Conservation (phyloP, 208 protist genomes). For the Trypanosoma caninum region DNA sequence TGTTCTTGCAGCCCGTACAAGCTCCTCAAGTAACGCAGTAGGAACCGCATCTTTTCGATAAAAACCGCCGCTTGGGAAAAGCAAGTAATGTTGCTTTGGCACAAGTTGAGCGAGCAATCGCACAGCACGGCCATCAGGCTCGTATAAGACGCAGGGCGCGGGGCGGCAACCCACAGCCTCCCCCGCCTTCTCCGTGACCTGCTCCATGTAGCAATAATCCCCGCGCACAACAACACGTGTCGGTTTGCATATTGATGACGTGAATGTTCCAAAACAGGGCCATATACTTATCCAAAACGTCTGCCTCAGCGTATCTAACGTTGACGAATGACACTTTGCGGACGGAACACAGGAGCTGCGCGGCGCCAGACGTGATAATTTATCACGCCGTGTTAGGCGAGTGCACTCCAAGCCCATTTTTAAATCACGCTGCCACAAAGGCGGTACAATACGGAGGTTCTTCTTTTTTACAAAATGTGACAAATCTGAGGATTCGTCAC, state of each 20-base stretch:
- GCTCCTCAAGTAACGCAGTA: slow-evolving; percentile 25
- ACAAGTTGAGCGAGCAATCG: slow-evolving; percentile 25
- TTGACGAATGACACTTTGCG: background rate
- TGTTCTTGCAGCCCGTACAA: slow-evolving; percentile 30
- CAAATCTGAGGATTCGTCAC: no score
- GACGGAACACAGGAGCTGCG: background rate
- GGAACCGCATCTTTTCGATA: slow-evolving; percentile 46
- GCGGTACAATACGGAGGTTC: no score
- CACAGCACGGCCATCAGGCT: slow-evolving; percentile 37
- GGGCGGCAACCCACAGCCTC: slow-evolving; percentile 40
- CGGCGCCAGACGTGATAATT: no score
- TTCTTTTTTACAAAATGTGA: no score
- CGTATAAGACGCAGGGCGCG: slow-evolving; percentile 39
- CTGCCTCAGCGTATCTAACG: background rate
- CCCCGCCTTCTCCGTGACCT: slow-evolving; percentile 39
- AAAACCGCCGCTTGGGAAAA: slow-evolving; percentile 46
- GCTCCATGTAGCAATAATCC: slow-evolving; percentile 43
- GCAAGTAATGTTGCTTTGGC: slow-evolving; percentile 48
- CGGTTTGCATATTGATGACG: slow-evolving; percentile 7
- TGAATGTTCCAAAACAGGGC: slow-evolving; percentile 45
- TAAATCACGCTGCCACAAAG: no score
- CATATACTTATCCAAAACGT: slow-evolving; percentile 60
- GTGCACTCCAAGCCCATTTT: no score
- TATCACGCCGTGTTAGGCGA: no score
- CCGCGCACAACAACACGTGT: slow-evolving; percentile 28